Conservation (phyloP, 345 rosid species). For the Limnanthes douglasii region DNA sequence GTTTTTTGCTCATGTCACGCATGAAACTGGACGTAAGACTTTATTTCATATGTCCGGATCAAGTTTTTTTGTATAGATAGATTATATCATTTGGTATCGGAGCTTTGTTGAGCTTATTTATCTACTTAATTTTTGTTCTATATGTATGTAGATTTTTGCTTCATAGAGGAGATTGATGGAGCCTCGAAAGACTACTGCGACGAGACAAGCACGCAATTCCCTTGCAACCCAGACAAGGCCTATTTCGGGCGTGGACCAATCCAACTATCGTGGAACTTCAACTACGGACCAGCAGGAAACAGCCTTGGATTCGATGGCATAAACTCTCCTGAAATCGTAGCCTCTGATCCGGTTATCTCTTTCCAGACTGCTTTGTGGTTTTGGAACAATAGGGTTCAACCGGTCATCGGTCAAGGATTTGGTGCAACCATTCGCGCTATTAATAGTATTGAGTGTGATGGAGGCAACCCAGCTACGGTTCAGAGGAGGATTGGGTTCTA, state of each 20-base stretch:
- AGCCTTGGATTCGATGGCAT: constrained; percentile 36
- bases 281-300: constrained; percentile 48
- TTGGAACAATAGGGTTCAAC: constrained; percentile 41
- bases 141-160: constrained; percentile 33
- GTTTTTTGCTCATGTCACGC: constrained; percentile 72
- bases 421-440: constrained; percentile 58
- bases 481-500: constrained; percentile 31
- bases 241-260: constrained; percentile 58
- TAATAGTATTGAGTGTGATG: constrained; percentile 45
- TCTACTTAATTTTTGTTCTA: too few relatives aligned
- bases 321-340: constrained; percentile 44
- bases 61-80: background rate
- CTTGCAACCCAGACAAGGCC: constrained; percentile 33
- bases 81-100: too few relatives aligned
- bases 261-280: constrained; percentile 52
- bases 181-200: constrained; percentile 30
- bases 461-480: constrained; percentile 21
- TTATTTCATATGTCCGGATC: constrained; percentile 1
- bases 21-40: constrained; percentile 69
- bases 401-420: constrained; percentile 41
- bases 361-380: constrained; percentile 66
- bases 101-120: too few relatives aligned
- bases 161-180: constrained; percentile 38
- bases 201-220: constrained; percentile 20
- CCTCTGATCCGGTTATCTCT: constrained; percentile 29